Base-by-base conservation (phyloP, 2,329 filamentous ascomycete species). In the Alternaria alternata region DNA sequence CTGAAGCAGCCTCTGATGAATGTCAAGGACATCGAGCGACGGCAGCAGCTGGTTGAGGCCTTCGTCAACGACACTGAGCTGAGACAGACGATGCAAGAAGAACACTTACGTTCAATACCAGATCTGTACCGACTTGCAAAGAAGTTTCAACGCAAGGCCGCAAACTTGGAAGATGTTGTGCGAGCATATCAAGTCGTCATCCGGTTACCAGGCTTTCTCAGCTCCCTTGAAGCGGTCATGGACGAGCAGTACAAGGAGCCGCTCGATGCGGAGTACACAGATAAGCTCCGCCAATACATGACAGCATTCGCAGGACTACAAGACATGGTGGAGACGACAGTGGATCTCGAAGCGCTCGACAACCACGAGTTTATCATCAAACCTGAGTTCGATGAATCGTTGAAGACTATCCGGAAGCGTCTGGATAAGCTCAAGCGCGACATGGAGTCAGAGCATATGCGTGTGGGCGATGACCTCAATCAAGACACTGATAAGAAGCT, bases 291-390 rank as follows among this genome's bases (percentile, higher is more conserved):
- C 8, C 87, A 91, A 61, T 87, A 92, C 61, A 91, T 89, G 6
- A 89, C 93, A 72, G 92, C 89, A 72, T 85, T 99, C 51, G 89
- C 87, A 26, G 97, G 93, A 75, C 84, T 99, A 11, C 92, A 94
- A 73, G 95, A 99, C 76, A 97, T 99, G 93, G 95, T 99, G 0
- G 95, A 99, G 81, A 97, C 95, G 2, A 99, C 96, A 0, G 94
- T 99, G 14, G 95, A 99, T 73, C 87, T 99, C 0, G 92, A 97
- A 59, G 95, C 95, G 3, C 87, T 99, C 11, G 94, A 99, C 72
- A 93, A 95, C 67, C 95, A 99, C 74, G 95, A 99, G 76, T 99
- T 96, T 80, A 94, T 97, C 71, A 99, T 99, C 85, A 99, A 98
- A 80, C 92, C 96, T 1, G 95, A 99, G 74, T 99, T 97, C 66